Evolutionary conservation across 2,329 filamentous ascomycete genomes (phyloP).

Genomic region (Colletotrichum paranaense): DNA sequence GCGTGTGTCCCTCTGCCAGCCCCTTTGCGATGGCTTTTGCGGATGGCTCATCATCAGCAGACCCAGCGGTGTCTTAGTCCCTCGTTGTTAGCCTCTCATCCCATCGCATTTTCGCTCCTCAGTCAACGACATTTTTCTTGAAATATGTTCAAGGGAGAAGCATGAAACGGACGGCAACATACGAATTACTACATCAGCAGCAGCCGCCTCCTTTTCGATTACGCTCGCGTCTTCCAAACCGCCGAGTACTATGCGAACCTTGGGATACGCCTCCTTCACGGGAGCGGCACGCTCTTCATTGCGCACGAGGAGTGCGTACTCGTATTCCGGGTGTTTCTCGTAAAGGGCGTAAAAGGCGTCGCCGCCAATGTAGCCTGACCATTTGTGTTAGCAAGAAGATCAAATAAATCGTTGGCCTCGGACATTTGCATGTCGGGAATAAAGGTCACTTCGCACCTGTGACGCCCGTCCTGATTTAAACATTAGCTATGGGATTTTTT

Average conservation of each 20-base stretch:
- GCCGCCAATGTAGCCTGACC: conserved; percentile 63
- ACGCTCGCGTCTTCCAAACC: conserved; percentile 56
- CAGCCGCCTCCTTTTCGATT: conserved; percentile 62
- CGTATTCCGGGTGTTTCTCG: conserved; percentile 58
- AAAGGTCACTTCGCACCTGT: conserved; percentile 48
- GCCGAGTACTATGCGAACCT: conserved; percentile 59
- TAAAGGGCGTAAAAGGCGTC: conserved; percentile 57
- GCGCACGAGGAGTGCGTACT: conserved; percentile 59
- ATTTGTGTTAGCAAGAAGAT: neutral
- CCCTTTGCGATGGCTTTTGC: conserved; percentile 60
- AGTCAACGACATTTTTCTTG: too few relatives aligned
- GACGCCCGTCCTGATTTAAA: conserved; percentile 52
- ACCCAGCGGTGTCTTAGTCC: conserved; percentile 58
- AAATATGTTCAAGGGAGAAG: too few relatives aligned
- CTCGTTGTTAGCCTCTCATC: neutral
- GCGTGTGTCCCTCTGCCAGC: conserved; percentile 53
- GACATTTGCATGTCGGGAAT: neutral
- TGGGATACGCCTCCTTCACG: conserved; percentile 58
- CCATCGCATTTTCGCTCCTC: neutral
- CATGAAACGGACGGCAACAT: conserved; percentile 38
- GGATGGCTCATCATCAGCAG: conserved; percentile 55
- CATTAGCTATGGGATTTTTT: neutral
- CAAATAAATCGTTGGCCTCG: neutral
- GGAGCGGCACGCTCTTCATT: conserved; percentile 55
- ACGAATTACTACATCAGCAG: conserved; percentile 64